phyloP scores from a whole-genome alignment of 371 early-diverging fungal species.

The Syncephalis fuscata region DNA sequence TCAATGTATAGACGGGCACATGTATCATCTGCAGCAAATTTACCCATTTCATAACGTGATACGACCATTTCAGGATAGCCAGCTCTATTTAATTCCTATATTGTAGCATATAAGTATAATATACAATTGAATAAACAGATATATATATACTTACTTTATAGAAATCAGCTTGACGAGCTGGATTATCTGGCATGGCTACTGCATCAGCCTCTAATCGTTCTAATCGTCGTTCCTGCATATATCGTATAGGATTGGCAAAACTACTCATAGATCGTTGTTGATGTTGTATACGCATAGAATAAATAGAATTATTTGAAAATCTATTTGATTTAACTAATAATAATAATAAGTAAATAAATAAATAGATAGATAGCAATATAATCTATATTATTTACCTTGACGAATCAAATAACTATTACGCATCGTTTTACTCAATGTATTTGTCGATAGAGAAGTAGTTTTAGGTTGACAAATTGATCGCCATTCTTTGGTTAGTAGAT shows the following conservation, averaged over 20 bases:
- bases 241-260: neutral
- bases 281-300: too few species aligned
- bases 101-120: neutral
- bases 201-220: slow-evolving; percentile 52
- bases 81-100: slow-evolving; percentile 39
- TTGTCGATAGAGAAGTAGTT: too few species aligned
- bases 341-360: too few species aligned
- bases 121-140: neutral
- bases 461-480: too few species aligned
- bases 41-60: slow-evolving; percentile 49
- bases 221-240: slow-evolving; percentile 22
- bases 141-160: slow-evolving; percentile 34
- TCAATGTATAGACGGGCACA: slow-evolving; percentile 48
- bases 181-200: slow-evolving; percentile 36
- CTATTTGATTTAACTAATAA: too few species aligned
- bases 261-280: too few species aligned
- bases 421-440: too few species aligned
- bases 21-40: slow-evolving; percentile 40
- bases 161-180: slow-evolving; percentile 42
- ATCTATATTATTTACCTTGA: too few species aligned
- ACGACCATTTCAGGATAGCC: slow-evolving; percentile 45
- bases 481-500: too few species aligned
- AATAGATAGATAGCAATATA: too few species aligned
- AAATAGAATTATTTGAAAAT: too few species aligned
- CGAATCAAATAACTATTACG: too few species aligned